Base-by-base conservation (phyloP, 345 rosid genomes). In the Gossypium raimondii region DNA sequence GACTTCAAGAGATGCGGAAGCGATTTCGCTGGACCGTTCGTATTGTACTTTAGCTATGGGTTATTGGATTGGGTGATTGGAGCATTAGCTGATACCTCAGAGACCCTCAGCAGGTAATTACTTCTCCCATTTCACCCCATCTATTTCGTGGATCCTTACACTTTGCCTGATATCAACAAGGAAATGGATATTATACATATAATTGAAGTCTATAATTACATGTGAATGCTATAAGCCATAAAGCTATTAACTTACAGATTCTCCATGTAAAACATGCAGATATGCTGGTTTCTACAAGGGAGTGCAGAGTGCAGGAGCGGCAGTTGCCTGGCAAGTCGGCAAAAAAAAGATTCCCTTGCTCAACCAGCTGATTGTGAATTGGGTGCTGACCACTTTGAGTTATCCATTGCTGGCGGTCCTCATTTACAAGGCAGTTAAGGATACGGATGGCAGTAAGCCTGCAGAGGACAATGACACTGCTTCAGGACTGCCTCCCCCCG, bases 11-110 rank as follows among this genome's bases (percentile, higher is more conserved):
- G 77, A 34, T 81, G 86, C 0, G 88, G 86, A 3, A 73, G 78
- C 0, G 29, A 75, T 45, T 90, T 82, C 50, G 87, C 89, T 0
- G 91, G 92, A 17, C 95, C 95, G 2, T 90, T 90, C 41, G 79
- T 83, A 9, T 61, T 90, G 81, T 87, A 83, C 45, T 85, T 86
- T 61, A 68, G 89, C 47, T 87, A 80, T 34, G 92, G 95, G 0
- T 65, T 88, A 77, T 82, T 88, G n/a, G 92, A 90, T 62, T 90
- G 95, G 95, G 78, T 87, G 62, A 90, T 87, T 62, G 92, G 89
- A 22, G 83, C 89, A 20, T 61, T 90, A 71, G 92, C 92, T 1
- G 81, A 88, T 73, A 88, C 84, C 69, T 90, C 94, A n/a, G 87
- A 87, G 81, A 85, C 78, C 76, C 90, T 88, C 16, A 88, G 92